Conservation (phyloP, 495 filamentous ascomycete genomes). For the Talaromyces nanjingensis region DNA sequence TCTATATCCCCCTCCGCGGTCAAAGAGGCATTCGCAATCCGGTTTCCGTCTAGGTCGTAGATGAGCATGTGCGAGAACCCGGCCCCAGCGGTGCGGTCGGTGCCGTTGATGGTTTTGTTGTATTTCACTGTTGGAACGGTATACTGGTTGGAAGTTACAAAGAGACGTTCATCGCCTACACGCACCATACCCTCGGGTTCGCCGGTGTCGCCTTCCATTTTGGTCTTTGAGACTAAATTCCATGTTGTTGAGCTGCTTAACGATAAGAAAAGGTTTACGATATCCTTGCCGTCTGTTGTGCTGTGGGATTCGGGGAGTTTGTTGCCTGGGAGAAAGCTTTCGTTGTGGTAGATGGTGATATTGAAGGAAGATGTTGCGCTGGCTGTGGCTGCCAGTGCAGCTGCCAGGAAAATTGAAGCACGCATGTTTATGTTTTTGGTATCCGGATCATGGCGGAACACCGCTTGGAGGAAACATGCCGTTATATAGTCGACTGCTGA, state of each 20-base stretch:
- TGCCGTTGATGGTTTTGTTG: constrained; percentile 22
- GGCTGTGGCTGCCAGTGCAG: constrained; percentile 4
- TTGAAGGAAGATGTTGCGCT: constrained; percentile 5
- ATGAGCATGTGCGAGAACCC: constrained; percentile 29
- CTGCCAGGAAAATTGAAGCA: background rate
- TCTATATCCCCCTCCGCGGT: constrained; percentile 19
- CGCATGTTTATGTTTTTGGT: background rate
- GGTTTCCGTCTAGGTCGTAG: constrained; percentile 22
- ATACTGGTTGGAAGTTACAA: constrained; percentile 25
- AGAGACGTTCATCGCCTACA: constrained; percentile 22
- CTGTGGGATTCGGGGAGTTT: constrained; percentile 21
- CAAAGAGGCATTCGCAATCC: constrained; percentile 27
- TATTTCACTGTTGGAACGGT: constrained; percentile 19
- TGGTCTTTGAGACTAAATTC: constrained; percentile 23
- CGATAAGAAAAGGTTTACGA: constrained; percentile 21
- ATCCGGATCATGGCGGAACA: background rate
- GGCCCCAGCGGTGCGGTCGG: constrained; percentile 21
- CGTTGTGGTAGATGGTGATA: constrained; percentile 12
- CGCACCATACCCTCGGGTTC: constrained; percentile 31
- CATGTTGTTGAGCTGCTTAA: constrained; percentile 23
- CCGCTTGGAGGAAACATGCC: background rate
- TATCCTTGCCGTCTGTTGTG: constrained; percentile 19
- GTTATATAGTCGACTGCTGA: background rate
- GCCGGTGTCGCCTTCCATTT: constrained; percentile 29
- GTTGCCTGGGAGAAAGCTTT: constrained; percentile 12